Evolutionary conservation across 2,329 filamentous ascomycete genomes (phyloP), one percentile per base, ranked within the genome.

Genomic region (Venturia pyrina): DNA sequence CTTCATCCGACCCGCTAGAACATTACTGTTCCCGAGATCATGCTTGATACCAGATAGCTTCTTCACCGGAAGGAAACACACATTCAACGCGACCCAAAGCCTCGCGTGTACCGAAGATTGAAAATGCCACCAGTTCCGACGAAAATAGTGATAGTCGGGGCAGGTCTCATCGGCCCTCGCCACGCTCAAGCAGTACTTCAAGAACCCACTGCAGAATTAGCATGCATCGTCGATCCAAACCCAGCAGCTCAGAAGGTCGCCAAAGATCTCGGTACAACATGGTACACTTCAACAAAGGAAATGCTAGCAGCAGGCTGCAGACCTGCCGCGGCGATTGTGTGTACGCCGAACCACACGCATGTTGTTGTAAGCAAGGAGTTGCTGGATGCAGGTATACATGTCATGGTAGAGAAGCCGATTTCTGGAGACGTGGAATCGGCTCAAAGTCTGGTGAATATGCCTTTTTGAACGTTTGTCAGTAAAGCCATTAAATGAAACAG

Each of bases 321-420:
- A n/a, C 82, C 83, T 13, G 78, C 83, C 62, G 83, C 80, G 44
- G 83, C 83, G 28, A 81, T 86, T 50, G 78, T 86, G 62, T 85
- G 83, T 75, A 86, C 84, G 0, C 84, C 84, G 2, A 87, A 86
- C 69, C 78, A 82, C 69, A 85, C 82, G 0, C 84, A 87, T 67
- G 83, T 84, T 5, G 62, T 79, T 0, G 67, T 86, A 1, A 75
- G 82, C 2, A 78, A 76, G n/a, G 75, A 81, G 48, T 75, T 86
- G 0, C 75, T 84, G 1, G 69, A 75, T 0, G 76, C 73, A 0
- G 80, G 79, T 0, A 72, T 86, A n/a, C 80, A 85, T 63, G 75
- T 85, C 0, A 75, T 87, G 0, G 77, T 85, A 24, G 85, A 87
- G 70, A 86, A 87, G 69, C 84, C 84, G 0, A 71, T 87, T 32